A percentile compares a stretch with the other conserved stretches of the same genome.
These are phyloP conservation scores for Peronospora destructor DNA, from an alignment of 352 stramenopile genomes.

Conservation along the genomic window DNA sequence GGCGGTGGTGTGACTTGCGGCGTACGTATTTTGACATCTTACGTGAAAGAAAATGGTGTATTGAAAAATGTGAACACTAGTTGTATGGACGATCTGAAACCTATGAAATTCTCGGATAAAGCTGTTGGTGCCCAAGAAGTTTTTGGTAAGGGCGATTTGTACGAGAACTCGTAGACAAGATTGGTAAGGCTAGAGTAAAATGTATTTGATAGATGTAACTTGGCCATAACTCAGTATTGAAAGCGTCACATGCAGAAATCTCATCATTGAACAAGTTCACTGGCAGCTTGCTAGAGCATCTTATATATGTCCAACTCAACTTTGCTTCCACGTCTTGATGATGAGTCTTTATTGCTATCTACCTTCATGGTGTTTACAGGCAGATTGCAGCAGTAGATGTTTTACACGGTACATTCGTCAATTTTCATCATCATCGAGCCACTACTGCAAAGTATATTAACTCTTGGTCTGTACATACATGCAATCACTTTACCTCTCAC, in stretches of 20 bases:
- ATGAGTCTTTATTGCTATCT: too few relatives aligned
- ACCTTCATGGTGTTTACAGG: too few relatives aligned
- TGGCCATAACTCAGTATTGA: neutral
- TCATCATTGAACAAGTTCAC: too few relatives aligned
- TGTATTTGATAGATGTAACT: constrained; percentile 11
- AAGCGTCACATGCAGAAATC: neutral
- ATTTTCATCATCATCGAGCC: too few relatives aligned
- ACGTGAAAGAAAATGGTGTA: constrained; percentile 47
- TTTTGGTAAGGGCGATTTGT: constrained; percentile 38
- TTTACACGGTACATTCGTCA: too few relatives aligned
- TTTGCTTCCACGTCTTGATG: too few relatives aligned
- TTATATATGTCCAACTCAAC: too few relatives aligned
- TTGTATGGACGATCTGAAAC: constrained; percentile 53
- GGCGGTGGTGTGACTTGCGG: constrained; percentile 46
- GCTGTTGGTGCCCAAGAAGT: constrained; percentile 26
- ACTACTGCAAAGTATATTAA: too few relatives aligned
- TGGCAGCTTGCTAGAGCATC: too few relatives aligned
- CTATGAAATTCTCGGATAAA: constrained; percentile 36
- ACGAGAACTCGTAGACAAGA: constrained; percentile 24
- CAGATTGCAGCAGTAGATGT: too few relatives aligned
- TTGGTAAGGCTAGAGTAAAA: constrained; percentile 13
- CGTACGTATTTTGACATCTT: constrained; percentile 61
- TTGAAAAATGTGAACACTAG: constrained; percentile 58
- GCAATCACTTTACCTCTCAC: neutral
- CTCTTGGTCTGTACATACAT: too few relatives aligned